Evolutionary conservation across 176 grass and related monocot genomes (phyloP), one percentile per base, ranked within the genome.

Genomic region (Carex pumila): DNA sequence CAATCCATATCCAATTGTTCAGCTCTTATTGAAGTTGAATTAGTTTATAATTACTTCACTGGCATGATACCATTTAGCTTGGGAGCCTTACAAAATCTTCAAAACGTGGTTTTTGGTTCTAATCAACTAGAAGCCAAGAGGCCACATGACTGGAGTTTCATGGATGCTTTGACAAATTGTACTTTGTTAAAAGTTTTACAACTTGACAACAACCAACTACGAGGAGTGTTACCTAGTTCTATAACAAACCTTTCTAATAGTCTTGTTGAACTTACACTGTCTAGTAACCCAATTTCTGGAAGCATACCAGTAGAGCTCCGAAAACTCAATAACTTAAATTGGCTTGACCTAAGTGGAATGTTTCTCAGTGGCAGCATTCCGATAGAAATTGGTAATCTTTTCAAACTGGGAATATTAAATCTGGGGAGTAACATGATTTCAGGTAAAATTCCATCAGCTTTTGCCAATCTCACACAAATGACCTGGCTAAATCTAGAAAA

Each of bases 171-270:
- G 41, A 17, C 61, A 50, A 88, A 88, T 31, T 81, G 71, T 55
- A 86, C 30, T 12, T 1, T 0, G 8, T 70, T 39, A 39, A 0
- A 5, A 39, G 0, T 0, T 3, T 39, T 39, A 39, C 0, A 39
- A 0, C 37, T 39, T 39, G 4, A 6, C 37, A 39, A 39, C 37
- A 88, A 88, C 65, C 41, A 64, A 61, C 61, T 88, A 1, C 43
- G 50, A 45, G 86, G 86, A n/a, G 61, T 30, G 1, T 31, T 89
- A 15, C 73, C 87, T 6, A 85, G n/a, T 47, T 81, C 87, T 12
- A 82, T 89, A 56, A 15, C 45, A 21, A 88, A 88, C 30, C 82
- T 88, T 15, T 88, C 87, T 50, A 84, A 21, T 36, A 66, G 61
- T 21, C 61, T 85, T 22, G 11, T 19, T 13, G 0, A 0, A 15